phyloP scores from a whole-genome alignment of 148 eudicot species.

The Fagopyrum esculentum region DNA sequence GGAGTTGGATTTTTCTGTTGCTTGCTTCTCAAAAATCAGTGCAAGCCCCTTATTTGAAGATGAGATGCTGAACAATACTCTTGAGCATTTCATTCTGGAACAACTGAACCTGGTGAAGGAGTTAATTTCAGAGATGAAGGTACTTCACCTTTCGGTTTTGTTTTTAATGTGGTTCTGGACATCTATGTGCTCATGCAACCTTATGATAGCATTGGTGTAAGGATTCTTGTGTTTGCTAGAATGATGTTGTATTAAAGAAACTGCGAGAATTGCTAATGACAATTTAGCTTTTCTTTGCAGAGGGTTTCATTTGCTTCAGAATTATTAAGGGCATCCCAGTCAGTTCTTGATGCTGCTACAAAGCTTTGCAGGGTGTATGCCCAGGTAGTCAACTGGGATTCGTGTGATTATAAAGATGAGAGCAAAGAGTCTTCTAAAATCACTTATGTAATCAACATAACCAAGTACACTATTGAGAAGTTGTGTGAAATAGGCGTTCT shows the following conservation, averaged over 20 bases:
- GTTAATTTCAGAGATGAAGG: constrained; percentile 59
- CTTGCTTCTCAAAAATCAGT: constrained; percentile 52
- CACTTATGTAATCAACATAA: constrained; percentile 29
- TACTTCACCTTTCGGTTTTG: constrained; percentile 17
- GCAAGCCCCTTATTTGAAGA: constrained; percentile 37
- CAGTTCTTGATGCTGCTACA: constrained; percentile 56
- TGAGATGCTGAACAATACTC: constrained; percentile 38
- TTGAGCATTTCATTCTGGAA: constrained; percentile 55
- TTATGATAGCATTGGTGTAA: not conserved
- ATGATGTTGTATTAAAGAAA: constrained; percentile 4
- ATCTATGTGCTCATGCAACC: not conserved
- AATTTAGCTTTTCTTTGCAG: constrained; percentile 31
- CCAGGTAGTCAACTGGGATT: constrained; percentile 49
- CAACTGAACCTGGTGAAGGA: constrained; percentile 53
- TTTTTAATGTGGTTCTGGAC: not conserved
- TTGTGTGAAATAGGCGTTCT: constrained; percentile 69
- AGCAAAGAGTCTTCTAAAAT: constrained; percentile 24
- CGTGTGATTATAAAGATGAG: constrained; percentile 22
- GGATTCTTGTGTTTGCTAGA: not conserved
- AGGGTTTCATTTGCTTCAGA: constrained; percentile 52
- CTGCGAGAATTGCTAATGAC: constrained; percentile 18
- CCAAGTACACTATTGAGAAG: constrained; percentile 48
- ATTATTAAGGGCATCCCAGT: constrained; percentile 47
- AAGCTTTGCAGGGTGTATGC: constrained; percentile 61
- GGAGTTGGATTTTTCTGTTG: constrained; percentile 53